These are phyloP conservation scores for Apophysomyces ossiformis DNA, from an alignment of 371 early-diverging fungal species.

Conservation along the genomic window DNA sequence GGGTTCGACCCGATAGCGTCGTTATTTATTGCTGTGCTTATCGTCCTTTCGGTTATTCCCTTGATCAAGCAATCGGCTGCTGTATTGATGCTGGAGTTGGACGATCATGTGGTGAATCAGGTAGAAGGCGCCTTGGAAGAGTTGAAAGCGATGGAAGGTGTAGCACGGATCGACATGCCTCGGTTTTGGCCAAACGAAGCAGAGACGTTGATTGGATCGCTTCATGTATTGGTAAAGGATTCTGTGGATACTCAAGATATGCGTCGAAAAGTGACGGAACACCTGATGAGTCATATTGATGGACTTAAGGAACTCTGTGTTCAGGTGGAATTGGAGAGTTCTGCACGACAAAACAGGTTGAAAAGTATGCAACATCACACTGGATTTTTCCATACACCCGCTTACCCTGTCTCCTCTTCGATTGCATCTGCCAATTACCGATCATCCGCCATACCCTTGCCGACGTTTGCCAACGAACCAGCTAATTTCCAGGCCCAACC, in stretches of 20 bases:
- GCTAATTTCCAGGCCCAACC: neutral
- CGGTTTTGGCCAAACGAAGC: conserved; percentile 71
- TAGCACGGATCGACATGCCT: conserved; percentile 47
- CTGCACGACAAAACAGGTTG: conserved; percentile 24
- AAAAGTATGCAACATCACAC: conserved; percentile 22
- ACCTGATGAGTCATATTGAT: conserved; percentile 47
- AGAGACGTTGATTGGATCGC: conserved; percentile 59
- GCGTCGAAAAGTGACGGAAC: conserved; percentile 32
- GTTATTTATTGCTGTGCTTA: conserved; percentile 87
- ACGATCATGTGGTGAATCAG: conserved; percentile 48
- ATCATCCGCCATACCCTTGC: neutral
- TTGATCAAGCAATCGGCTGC: conserved; percentile 75
- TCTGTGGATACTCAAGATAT: conserved; percentile 39
- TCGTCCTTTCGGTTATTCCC: conserved; percentile 85
- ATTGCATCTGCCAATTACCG: neutral
- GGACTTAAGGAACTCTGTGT: conserved; percentile 57
- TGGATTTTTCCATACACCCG: conserved; percentile 42
- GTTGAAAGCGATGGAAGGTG: conserved; percentile 52
- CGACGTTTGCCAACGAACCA: neutral
- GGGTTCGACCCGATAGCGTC: conserved; percentile 97
- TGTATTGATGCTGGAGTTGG: conserved; percentile 62
- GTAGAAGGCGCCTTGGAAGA: conserved; percentile 61
- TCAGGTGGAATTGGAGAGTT: conserved; percentile 49
- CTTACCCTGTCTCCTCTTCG: neutral
- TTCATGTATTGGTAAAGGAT: conserved; percentile 57